These are phyloP conservation scores for Phytophthora nicotianae DNA, from an alignment of 352 stramenopile genomes.

Conservation along the genomic window DNA sequence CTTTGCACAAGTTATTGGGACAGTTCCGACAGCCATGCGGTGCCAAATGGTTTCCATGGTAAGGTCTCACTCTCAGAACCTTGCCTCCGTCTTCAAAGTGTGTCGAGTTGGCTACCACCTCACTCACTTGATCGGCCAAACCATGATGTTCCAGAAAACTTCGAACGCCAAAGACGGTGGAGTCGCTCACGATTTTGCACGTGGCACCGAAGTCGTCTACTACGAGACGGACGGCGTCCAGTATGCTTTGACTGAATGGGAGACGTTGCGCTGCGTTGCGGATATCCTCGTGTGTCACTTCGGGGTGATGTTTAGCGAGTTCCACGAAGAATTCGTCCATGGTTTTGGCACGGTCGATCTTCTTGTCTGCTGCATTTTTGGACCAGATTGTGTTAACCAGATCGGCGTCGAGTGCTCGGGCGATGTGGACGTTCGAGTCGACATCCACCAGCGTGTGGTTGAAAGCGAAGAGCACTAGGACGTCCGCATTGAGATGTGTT, in stretches of 20 bases:
- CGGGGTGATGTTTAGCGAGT: constrained; percentile 31
- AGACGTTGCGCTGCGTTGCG: constrained; percentile 32
- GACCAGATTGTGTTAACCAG: constrained; percentile 28
- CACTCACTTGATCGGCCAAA: constrained; percentile 33
- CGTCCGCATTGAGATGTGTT: constrained; percentile 1
- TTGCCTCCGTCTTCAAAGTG: constrained; percentile 22
- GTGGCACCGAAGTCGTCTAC: constrained; percentile 36
- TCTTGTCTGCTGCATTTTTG: constrained; percentile 2
- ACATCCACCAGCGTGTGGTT: constrained; percentile 52
- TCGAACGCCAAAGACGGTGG: constrained; percentile 52
- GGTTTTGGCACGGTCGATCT: constrained; percentile 28
- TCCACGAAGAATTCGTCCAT: constrained; percentile 40
- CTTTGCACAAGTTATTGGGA: constrained; percentile 71
- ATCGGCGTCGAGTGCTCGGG: constrained; percentile 35
- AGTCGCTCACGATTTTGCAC: constrained; percentile 58
- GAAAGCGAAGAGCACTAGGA: constrained; percentile 62
- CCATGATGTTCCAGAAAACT: constrained; percentile 43
- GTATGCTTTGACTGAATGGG: constrained; percentile 40
- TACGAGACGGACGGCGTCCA: constrained; percentile 52
- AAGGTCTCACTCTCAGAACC: constrained; percentile 42
- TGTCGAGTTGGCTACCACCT: constrained; percentile 51
- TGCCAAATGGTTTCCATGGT: constrained; percentile 30
- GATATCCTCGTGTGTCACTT: constrained; percentile 33
- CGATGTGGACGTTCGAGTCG: constrained; percentile 51
- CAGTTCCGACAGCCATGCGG: constrained; percentile 54